Base-by-base conservation (phyloP, 805 yeast genomes). In the Komagataella phaffii region DNA sequence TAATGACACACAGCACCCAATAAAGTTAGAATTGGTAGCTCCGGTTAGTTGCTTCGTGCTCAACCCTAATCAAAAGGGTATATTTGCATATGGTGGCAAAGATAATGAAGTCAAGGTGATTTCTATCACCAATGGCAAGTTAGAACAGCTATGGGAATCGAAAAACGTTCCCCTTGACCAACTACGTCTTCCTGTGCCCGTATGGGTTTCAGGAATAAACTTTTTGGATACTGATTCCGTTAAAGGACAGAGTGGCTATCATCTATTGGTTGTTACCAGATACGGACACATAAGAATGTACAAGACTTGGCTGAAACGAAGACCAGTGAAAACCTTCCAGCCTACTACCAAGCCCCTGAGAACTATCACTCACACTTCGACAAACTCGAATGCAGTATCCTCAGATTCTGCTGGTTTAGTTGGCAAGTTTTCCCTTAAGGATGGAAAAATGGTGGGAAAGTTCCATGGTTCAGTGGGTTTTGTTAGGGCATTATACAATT, bases 71-170 rank as follows among this genome's bases (percentile, higher is more conserved):
- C 72, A 70, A 18, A 62, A 64, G 6, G 76, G 78, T 19, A 63
- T 81, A 1, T 79, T 85, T 64, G 96, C 93, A 1, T 78, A 71
- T 59, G 97, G 97, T 43, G 99, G 98, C 24, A 79, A 87, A 60
- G 95, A 89, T 58, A 80, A 80, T 53, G 90, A 87, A 62, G 67
- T 86, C 4, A 77, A 76, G 50, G 66, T 83, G 18, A 63, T 76
- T 48, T 57, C 68, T 46, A 54, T 79, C 19, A 54, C 57, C 3
- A 59, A 64, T 5, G 18, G 57, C 19, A 51, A 61, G 48, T 58
- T 65, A 54, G 60, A 64, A 19, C 56, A 63, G 4, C 53, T 84
- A 3, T 90, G 85, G 74, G 73, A 76, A 56, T 96, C 85, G 2
- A 85, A 85, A 61, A 88, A 88, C 63, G 95, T 88, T n/a, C 79